Base-by-base conservation (phyloP, 441 rosid species). In the Monsonia emarginata region DNA sequence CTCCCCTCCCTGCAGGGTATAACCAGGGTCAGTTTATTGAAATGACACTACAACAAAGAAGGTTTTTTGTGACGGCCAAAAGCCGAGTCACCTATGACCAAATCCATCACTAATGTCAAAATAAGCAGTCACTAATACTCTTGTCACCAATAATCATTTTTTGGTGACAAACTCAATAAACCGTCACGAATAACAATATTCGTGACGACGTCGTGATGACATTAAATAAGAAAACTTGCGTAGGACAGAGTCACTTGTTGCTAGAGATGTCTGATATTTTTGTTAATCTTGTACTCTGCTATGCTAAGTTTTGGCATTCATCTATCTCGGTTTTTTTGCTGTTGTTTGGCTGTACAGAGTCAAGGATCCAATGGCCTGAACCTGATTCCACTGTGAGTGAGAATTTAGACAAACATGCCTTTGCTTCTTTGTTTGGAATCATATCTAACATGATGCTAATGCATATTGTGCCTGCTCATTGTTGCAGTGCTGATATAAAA, bases 351-450 rank as follows among this genome's bases (percentile, higher is more conserved):
- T 19, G 22, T 32, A 79, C 80, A 82, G 82, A 65, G 72, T 30
- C 70, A 26, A 48, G 63, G 78, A 66, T 66, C 70, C 30, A 69
- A 65, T 5, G 50, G 67, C 64, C 67, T 28, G 34, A 67, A 65
- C 72, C 59, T 71, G 57, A 28, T 28, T 16, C 48, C 67, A 65
- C 72, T 70, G 88, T 84, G 77, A 82, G 84, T 75, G 61, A 25
- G 48, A 52, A 13, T 74, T 62, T 14, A 21, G 52, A 27, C 22
- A 60, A 24, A 2, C 61, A 48, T 9, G 24, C 31, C 11, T 9
- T 4, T 63, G 67, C 64, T 68, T 32, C 22, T 54, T 31, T 19
- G 14, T 38, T 60, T 59, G 27, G 8, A 54, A 57, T 25, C 16
- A 9, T 22, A 19, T 50, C 19, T n/a, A 25, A 26, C 27, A 7